Base-by-base conservation (phyloP, 768 basidiomycete genomes). In the Phaeotremella skinneri region DNA sequence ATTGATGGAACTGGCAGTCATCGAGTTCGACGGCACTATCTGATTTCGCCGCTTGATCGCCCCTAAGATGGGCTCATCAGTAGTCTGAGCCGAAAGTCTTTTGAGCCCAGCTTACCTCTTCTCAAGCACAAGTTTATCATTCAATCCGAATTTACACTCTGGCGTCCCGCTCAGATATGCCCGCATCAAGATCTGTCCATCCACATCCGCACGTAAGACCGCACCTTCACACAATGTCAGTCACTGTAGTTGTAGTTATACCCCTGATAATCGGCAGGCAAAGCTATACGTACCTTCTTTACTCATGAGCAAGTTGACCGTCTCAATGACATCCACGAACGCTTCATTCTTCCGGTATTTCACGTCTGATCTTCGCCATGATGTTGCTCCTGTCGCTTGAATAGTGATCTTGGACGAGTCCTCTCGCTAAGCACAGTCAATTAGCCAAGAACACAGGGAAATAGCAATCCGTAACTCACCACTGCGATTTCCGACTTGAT, bases 341-440 rank as follows among this genome's bases (percentile, higher is more conserved):
- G 96, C 96, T 73, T 99, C 96, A 66, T 99, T 99, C 83, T 98
- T 99, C 81, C 96, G 89, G 79, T 99, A 98, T 77, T 93, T 94
- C 70, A 98, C 93, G 72, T 97, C 96, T 16, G 85, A 87, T 57
- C 93, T 82, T 41, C 96, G 81, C 96, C 96, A 99, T 75, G 88
- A 94, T 30, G 89, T 97, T 27, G 90, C 87, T 0, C 96, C 96
- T 0, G 96, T 99, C 7, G 96, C 94, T 80, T 99, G 96, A 9
- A 85, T 86, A 0, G 96, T 98, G 62, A 99, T 98, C 77, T 92
- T 96, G 14, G 91, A 89, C 20, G 92, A 94, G 68, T 97, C 93
- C 78, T 98, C 96, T 6, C 81, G 62, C 91, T 94, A 69, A 13
- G 43, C 9, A 21, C 5, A 13, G 17, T 59, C 56, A 62, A 59